Evolutionary conservation across 2,329 filamentous ascomycete species (phyloP).

Genomic region (Cytospora paraplurivora): DNA sequence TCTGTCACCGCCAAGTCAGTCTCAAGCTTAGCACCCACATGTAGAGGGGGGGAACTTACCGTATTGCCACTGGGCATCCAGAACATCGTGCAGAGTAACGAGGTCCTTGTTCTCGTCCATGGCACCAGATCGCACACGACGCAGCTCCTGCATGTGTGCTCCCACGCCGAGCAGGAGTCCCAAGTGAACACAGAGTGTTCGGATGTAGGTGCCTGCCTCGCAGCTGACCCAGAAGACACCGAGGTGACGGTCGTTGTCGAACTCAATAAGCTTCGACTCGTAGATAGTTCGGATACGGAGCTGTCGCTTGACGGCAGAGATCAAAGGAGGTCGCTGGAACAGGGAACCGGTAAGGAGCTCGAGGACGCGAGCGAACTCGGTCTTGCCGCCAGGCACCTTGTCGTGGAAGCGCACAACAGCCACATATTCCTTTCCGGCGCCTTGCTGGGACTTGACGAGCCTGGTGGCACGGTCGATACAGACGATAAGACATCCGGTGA

Average conservation of each 20-base stretch:
- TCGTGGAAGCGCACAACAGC: constrained; percentile 94
- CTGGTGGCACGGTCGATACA: constrained; percentile 96
- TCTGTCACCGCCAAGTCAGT: constrained; percentile 49
- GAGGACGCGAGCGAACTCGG: constrained; percentile 88
- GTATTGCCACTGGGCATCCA: constrained; percentile 94
- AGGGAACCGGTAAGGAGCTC: constrained; percentile 96
- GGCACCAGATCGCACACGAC: constrained; percentile 88
- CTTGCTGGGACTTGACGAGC: constrained; percentile 98
- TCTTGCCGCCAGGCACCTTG: constrained; percentile 89
- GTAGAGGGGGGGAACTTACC: constrained; percentile 15
- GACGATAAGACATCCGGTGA: constrained; percentile 93
- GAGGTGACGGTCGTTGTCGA: constrained; percentile 96
- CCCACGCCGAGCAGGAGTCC: constrained; percentile 55
- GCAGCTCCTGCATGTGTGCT: constrained; percentile 97
- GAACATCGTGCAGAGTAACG: constrained; percentile 91
- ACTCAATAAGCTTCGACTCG: constrained; percentile 95
- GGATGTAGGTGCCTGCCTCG: constrained; percentile 97
- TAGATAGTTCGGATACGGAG: constrained; percentile 97
- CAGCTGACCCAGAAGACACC: constrained; percentile 99
- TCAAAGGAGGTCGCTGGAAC: constrained; percentile 95
- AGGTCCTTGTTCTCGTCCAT: constrained; percentile 90
- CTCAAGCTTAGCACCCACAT: neutral
- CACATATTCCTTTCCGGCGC: constrained; percentile 98
- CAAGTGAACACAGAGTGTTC: constrained; percentile 94
- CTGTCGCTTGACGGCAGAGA: constrained; percentile 98